Conservation (phyloP, 75 land plant species). For the Picea sitchensis region DNA sequence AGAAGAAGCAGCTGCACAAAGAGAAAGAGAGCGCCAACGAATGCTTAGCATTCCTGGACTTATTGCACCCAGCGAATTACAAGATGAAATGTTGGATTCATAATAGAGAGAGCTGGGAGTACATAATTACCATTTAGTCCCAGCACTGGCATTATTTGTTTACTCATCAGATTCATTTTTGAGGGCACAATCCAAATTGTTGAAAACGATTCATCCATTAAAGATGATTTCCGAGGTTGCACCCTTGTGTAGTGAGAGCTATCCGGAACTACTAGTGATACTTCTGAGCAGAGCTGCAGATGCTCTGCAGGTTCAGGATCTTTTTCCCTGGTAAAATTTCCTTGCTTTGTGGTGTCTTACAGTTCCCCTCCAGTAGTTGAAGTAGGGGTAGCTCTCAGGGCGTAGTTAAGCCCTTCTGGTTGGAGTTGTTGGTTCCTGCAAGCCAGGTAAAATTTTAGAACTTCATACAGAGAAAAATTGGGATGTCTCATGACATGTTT, state of each 20-base stretch:
- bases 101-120: constrained; percentile 4
- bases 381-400: constrained; percentile 15
- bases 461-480: no score
- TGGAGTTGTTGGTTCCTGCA: no score
- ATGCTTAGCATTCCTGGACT: constrained; percentile 94
- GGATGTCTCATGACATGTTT: no score
- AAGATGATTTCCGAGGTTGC: background rate
- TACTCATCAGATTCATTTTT: constrained; percentile 6
- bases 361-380: constrained; percentile 14
- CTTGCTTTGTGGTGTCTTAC: constrained; percentile 5
- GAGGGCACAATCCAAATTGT: background rate
- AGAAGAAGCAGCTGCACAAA: constrained; percentile 90
- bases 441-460: no score
- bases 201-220: background rate
- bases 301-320: constrained; percentile 9
- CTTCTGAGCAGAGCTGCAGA: constrained; percentile 12
- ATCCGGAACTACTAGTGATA: constrained; percentile 13
- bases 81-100: constrained; percentile 95
- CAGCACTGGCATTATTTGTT: background rate
- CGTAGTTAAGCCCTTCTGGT: no score
- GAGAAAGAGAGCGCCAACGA: constrained; percentile 88
- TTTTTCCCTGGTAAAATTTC: constrained; percentile 4
- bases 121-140: background rate
- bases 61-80: constrained; percentile 89
- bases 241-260: constrained; percentile 5